A percentile compares a stretch with the other conserved stretches of the same genome.
These are phyloP conservation scores for Rosa persica DNA, from an alignment of 306 rosid genomes.

Conservation along the genomic window DNA sequence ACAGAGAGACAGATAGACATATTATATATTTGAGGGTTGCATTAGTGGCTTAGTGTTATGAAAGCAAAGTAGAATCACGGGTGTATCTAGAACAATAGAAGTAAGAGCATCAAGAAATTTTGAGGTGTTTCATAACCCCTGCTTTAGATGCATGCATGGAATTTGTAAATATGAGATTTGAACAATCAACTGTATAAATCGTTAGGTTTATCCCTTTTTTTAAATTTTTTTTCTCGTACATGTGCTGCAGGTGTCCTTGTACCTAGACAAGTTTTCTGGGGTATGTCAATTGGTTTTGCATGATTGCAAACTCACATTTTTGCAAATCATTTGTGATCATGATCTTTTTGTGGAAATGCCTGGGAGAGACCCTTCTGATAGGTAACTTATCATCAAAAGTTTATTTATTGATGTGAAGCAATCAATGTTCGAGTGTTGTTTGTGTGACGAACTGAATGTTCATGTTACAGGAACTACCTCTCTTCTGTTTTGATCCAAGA, in stretches of 20 bases:
- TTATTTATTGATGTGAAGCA: neutral
- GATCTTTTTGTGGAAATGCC: constrained; percentile 99
- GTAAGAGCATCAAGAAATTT: neutral
- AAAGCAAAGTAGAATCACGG: neutral
- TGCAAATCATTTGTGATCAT: constrained; percentile 90
- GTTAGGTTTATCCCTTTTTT: constrained; percentile 7
- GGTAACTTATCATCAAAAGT: constrained; percentile 43
- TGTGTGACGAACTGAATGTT: constrained; percentile 14
- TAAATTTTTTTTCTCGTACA: constrained; percentile 10
- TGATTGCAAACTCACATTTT: constrained; percentile 92
- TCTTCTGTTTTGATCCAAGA: constrained; percentile 97
- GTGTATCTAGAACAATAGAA: neutral
- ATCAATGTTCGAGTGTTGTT: constrained; percentile 4
- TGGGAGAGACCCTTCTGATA: constrained; percentile 98
- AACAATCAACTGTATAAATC: neutral
- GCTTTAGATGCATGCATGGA: neutral
- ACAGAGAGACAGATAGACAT: neutral
- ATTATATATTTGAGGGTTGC: neutral
- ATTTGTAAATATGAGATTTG: neutral
- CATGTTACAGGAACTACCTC: constrained; percentile 77
- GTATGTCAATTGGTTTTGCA: constrained; percentile 92
- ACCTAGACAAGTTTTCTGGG: constrained; percentile 95
- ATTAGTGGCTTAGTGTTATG: neutral
- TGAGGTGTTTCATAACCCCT: neutral
- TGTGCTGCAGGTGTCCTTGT: constrained; percentile 81